Conservation (phyloP, 148 eudicot species). For the Arctostaphylos glauca region DNA sequence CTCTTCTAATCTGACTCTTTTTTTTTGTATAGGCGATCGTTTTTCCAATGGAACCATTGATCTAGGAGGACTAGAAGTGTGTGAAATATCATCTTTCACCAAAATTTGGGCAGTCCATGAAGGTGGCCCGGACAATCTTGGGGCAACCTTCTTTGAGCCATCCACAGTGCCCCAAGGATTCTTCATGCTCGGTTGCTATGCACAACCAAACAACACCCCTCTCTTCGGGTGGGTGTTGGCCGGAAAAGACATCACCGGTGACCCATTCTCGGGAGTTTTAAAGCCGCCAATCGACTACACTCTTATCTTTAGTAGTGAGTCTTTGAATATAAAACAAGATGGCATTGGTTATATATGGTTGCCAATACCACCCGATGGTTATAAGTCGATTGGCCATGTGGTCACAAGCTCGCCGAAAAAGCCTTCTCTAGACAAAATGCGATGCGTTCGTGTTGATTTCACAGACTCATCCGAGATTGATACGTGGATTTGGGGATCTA, state of each 20-base stretch:
- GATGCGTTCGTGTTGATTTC: slow-evolving; percentile 28
- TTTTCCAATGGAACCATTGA: slow-evolving; percentile 31
- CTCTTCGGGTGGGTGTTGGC: slow-evolving; percentile 29
- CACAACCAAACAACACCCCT: slow-evolving; percentile 28
- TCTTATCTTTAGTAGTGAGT: slow-evolving; percentile 24
- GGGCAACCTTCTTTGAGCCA: slow-evolving; percentile 35
- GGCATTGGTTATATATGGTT: slow-evolving; percentile 33
- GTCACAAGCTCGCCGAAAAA: slow-evolving; percentile 26
- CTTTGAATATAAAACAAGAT: slow-evolving; percentile 21
- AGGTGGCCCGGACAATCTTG: slow-evolving; percentile 24
- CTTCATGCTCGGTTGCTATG: slow-evolving; percentile 24
- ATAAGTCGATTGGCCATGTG: slow-evolving; percentile 25
- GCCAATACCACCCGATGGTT: slow-evolving; percentile 33
- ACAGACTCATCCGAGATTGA: slow-evolving; percentile 20
- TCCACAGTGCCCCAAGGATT: slow-evolving; percentile 26
- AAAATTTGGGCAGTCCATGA: slow-evolving; percentile 28
- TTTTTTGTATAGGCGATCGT: slow-evolving; percentile 22
- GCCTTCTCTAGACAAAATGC: slow-evolving; percentile 26
- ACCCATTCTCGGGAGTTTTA: slow-evolving; percentile 5
- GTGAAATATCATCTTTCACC: slow-evolving; percentile 23
- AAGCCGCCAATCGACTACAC: slow-evolving; percentile 28
- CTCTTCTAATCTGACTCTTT: neutral
- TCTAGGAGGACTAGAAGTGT: slow-evolving; percentile 33
- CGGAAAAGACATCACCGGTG: slow-evolving; percentile 22
- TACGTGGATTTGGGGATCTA: slow-evolving; percentile 29